These are phyloP conservation scores for Aureobasidium sp. DNA, from an alignment of 2,329 filamentous ascomycete genomes.

Conservation along the genomic window DNA sequence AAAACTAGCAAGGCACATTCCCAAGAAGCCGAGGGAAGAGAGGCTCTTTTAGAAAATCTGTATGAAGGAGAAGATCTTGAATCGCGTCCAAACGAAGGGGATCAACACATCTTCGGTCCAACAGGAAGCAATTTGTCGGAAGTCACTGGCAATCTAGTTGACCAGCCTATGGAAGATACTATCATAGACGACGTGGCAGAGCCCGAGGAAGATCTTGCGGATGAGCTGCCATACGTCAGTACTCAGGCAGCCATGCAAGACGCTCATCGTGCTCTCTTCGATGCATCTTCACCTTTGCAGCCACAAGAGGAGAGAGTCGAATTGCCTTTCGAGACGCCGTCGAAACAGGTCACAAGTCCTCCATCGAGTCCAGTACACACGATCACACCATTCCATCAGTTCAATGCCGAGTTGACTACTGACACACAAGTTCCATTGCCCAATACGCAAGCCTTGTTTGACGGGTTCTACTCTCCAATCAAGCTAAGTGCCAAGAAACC, in stretches of 20 bases:
- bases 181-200: neutral
- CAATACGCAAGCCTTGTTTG: conserved; percentile 39
- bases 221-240: conserved; percentile 24
- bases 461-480: conserved; percentile 23
- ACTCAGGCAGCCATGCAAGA: conserved; percentile 19
- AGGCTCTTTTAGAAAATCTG: neutral
- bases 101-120: neutral
- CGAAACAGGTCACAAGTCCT: conserved; percentile 30
- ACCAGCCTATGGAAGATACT: neutral
- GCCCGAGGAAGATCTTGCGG: neutral
- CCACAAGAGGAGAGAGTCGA: conserved; percentile 16
- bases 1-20: neutral
- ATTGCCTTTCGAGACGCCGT: conserved; percentile 6
- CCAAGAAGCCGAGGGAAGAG: neutral
- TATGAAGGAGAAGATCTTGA: neutral
- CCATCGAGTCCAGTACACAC: conserved; percentile 26
- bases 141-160: neutral
- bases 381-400: conserved; percentile 17
- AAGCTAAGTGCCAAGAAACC: neutral
- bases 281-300: conserved; percentile 11
- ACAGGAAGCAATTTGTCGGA: no score
- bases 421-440: conserved; percentile 21
- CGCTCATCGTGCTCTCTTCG: conserved; percentile 15
- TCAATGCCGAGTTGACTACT: conserved; percentile 19
- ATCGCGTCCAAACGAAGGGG: neutral